Evolutionary conservation across 148 eudicot species (phyloP).

Genomic region (Cornus florida): DNA sequence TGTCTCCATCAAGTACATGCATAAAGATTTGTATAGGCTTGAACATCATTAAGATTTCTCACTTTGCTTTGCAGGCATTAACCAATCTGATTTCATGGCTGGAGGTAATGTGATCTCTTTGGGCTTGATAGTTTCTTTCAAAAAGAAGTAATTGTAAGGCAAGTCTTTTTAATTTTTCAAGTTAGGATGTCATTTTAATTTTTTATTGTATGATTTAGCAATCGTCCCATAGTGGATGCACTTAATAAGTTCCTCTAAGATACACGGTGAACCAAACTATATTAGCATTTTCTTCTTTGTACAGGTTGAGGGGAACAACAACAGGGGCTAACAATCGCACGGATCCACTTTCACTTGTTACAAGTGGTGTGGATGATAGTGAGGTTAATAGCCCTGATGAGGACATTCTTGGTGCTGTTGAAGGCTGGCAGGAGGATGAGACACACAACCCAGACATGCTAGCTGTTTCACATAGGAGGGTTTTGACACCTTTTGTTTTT

Average conservation of each 20-base stretch:
- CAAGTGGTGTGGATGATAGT: conserved; percentile 72
- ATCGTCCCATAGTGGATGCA: background rate
- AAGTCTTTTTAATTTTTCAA: too few relatives aligned
- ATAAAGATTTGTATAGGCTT: too few relatives aligned
- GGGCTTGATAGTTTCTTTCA: too few relatives aligned
- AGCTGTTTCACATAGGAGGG: conserved; percentile 82
- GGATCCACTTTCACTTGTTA: conserved; percentile 78
- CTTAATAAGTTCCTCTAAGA: too few relatives aligned
- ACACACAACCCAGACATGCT: conserved; percentile 95
- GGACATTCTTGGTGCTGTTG: conserved; percentile 81
- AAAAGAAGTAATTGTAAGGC: too few relatives aligned
- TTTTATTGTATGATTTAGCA: background rate
- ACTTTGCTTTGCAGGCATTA: too few relatives aligned
- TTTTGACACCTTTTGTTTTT: conserved; percentile 83
- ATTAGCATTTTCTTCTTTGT: background rate
- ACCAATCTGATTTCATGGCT: too few relatives aligned
- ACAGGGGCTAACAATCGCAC: conserved; percentile 88
- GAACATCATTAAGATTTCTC: too few relatives aligned
- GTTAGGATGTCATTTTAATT: background rate
- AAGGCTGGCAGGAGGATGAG: conserved; percentile 90
- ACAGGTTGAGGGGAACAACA: conserved; percentile 85
- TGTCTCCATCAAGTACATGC: too few relatives aligned
- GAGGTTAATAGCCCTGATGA: conserved; percentile 57
- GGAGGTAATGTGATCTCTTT: too few relatives aligned
- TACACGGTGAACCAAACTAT: background rate